phyloP scores from a whole-genome alignment of 805 yeast genomes.

The Torulaspora maleeae region DNA sequence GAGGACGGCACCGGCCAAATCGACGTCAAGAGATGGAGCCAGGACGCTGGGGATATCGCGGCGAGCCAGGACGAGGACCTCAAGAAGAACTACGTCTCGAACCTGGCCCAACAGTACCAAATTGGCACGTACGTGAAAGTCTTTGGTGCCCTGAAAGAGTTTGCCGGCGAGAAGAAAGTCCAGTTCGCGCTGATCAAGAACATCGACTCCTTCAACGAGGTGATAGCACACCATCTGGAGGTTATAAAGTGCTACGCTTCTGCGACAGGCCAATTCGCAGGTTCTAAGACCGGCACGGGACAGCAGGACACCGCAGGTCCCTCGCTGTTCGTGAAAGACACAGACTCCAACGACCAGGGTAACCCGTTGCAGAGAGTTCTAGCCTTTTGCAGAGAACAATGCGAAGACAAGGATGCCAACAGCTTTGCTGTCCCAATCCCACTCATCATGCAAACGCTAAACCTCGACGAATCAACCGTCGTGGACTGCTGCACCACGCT shows the following conservation, averaged over 20 bases:
- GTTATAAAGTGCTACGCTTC: constrained; percentile 55
- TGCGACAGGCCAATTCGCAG: constrained; percentile 46
- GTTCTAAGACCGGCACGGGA: constrained; percentile 15
- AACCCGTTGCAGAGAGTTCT: constrained; percentile 43
- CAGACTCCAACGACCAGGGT: constrained; percentile 31
- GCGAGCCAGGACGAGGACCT: constrained; percentile 31
- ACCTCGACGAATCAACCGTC: constrained; percentile 46
- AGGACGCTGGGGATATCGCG: constrained; percentile 36
- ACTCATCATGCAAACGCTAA: constrained; percentile 54
- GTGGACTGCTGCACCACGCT: constrained; percentile 48
- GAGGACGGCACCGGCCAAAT: constrained; percentile 76
- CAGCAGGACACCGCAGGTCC: constrained; percentile 24
- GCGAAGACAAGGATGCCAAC: constrained; percentile 46
- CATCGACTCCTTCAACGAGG: constrained; percentile 60
- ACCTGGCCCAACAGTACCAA: constrained; percentile 35
- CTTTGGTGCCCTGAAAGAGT: constrained; percentile 52
- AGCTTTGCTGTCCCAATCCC: constrained; percentile 69
- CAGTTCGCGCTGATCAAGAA: constrained; percentile 58
- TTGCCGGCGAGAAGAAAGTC: constrained; percentile 57
- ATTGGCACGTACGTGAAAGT: constrained; percentile 60
- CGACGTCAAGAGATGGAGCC: constrained; percentile 62
- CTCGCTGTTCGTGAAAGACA: constrained; percentile 44
- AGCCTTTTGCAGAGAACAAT: constrained; percentile 46
- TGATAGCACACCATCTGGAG: constrained; percentile 60
- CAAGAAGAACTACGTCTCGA: constrained; percentile 24